These are phyloP conservation scores for Calvatia gigantea DNA, from an alignment of 768 basidiomycete species.

Conservation along the genomic window DNA sequence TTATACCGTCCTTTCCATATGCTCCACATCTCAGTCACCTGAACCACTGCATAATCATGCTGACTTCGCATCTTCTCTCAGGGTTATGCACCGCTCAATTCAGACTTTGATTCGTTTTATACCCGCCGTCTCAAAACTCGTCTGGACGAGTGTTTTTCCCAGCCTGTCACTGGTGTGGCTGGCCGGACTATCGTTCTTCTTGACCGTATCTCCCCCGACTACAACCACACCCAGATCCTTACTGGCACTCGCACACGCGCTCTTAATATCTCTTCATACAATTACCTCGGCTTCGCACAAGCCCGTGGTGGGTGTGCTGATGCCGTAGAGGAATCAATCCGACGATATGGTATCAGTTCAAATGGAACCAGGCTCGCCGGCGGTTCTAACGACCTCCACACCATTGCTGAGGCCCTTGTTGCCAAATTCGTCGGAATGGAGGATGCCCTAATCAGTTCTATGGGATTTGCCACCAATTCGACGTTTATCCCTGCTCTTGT, in stretches of 20 bases:
- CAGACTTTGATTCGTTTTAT: conserved; percentile 99
- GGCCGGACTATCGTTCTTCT: conserved; percentile 87
- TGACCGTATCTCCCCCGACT: conserved; percentile 81
- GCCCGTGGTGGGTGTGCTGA: conserved; percentile 92
- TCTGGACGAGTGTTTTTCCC: conserved; percentile 93
- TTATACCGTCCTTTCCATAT: not conserved
- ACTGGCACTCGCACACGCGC: conserved; percentile 83
- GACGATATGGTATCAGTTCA: conserved; percentile 75
- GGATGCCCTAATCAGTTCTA: conserved; percentile 85
- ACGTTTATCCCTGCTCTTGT: conserved; percentile 91
- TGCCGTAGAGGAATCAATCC: conserved; percentile 82
- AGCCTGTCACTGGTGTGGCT: conserved; percentile 92
- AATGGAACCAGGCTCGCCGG: conserved; percentile 79
- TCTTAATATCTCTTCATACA: conserved; percentile 97
- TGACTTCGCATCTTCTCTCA: conserved; percentile 27
- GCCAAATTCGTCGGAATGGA: conserved; percentile 89
- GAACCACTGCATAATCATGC: conserved; percentile 9
- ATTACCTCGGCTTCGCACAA: conserved; percentile 98
- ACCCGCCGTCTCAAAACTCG: conserved; percentile 92
- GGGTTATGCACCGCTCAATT: conserved; percentile 96
- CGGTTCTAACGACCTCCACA: conserved; percentile 85
- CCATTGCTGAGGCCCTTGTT: conserved; percentile 78
- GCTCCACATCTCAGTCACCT: conserved; percentile 7
- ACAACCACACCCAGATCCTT: conserved; percentile 72
- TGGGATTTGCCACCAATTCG: conserved; percentile 97